Conservation (phyloP, 2,329 filamentous ascomycete genomes). For the Aaosphaeria pasadenensis region DNA sequence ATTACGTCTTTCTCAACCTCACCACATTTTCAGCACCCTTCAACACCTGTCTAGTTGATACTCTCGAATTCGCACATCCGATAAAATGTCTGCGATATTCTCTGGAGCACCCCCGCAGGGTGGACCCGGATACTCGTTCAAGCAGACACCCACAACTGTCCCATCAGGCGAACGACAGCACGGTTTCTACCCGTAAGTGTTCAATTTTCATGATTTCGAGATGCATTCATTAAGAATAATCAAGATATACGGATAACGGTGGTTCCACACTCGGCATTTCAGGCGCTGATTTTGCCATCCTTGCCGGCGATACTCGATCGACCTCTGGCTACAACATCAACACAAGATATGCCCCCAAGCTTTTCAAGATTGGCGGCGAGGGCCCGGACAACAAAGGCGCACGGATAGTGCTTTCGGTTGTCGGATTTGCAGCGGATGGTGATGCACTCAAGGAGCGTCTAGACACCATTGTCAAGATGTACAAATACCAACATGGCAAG, state of each 20-base stretch:
- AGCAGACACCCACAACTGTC: conserved; percentile 46
- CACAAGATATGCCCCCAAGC: conserved; percentile 89
- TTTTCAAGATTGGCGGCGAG: conserved; percentile 94
- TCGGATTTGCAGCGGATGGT: conserved; percentile 93
- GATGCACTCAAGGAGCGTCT: conserved; percentile 90
- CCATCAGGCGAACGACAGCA: conserved; percentile 62
- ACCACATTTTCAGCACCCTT: conserved; percentile 7
- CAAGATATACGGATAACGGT: conserved; percentile 94
- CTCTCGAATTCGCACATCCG: not conserved
- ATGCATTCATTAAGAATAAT: conserved; percentile 10
- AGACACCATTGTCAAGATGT: conserved; percentile 96
- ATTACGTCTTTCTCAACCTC: conserved; percentile 14
- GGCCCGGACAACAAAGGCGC: conserved; percentile 81
- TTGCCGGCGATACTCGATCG: conserved; percentile 94
- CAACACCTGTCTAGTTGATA: not conserved
- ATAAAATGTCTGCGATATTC: conserved; percentile 54
- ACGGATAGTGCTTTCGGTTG: conserved; percentile 85
- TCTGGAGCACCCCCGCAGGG: conserved; percentile 49
- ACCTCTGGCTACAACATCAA: conserved; percentile 98
- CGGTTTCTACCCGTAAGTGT: conserved; percentile 83
- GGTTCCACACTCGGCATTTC: conserved; percentile 94
- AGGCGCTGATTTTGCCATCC: conserved; percentile 89
- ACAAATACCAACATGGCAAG: conserved; percentile 97
- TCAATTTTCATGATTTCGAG: not conserved
- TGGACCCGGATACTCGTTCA: conserved; percentile 60